A percentile compares a stretch with the other conserved stretches of the same genome.
These are phyloP conservation scores for Sordariomycetes sp. DNA, from an alignment of 2,329 filamentous ascomycete species.

Conservation along the genomic window DNA sequence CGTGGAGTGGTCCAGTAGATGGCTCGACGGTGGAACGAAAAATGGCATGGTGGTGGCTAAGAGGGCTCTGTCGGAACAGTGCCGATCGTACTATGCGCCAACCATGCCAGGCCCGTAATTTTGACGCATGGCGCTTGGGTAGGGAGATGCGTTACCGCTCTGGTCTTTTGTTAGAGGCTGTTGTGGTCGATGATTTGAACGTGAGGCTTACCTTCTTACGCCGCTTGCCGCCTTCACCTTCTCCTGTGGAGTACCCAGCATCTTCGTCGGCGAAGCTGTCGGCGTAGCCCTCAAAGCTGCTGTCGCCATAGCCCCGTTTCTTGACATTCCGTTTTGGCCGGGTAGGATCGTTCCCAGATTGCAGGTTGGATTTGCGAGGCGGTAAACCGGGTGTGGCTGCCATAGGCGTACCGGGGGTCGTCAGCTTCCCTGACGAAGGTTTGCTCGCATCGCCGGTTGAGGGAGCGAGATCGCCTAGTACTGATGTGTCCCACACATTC, in stretches of 20 bases:
- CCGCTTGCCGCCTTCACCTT: slow-evolving; percentile 59
- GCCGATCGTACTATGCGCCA: slow-evolving; percentile 33
- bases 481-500: slow-evolving; percentile 45
- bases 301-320: slow-evolving; percentile 69
- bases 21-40: not conserved
- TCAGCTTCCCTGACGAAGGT: slow-evolving; percentile 34
- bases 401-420: slow-evolving; percentile 45
- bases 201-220: slow-evolving; percentile 49
- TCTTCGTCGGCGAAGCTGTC: slow-evolving; percentile 66
- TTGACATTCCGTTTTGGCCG: slow-evolving; percentile 58
- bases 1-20: slow-evolving; percentile 1
- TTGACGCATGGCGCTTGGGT: slow-evolving; percentile 34
- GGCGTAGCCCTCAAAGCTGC: slow-evolving; percentile 65
- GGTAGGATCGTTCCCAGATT: slow-evolving; percentile 32
- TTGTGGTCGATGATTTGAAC: not conserved
- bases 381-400: slow-evolving; percentile 5
- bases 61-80: not conserved
- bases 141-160: slow-evolving; percentile 31
- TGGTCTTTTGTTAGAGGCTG: no score
- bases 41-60: slow-evolving; percentile 1
- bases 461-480: slow-evolving; percentile 46
- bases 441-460: slow-evolving; percentile 28
- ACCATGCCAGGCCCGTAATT: slow-evolving; percentile 51
- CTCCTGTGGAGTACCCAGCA: slow-evolving; percentile 60
- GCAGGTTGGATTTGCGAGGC: slow-evolving; percentile 23